These are phyloP conservation scores for Coniferiporia weirii DNA, from an alignment of 1,284 basidiomycete genomes.

Conservation along the genomic window DNA sequence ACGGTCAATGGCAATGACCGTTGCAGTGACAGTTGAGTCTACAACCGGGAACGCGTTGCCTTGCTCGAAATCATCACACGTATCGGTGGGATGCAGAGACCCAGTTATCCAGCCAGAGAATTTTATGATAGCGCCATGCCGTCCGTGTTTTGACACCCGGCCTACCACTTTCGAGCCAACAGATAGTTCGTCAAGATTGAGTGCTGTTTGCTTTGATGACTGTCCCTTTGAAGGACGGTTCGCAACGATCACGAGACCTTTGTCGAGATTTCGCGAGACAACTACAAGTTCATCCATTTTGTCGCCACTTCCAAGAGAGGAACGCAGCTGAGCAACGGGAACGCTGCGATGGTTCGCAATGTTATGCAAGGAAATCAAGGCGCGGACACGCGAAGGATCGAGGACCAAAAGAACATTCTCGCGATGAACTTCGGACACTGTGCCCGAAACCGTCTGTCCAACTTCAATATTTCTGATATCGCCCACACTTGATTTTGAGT, in stretches of 20 bases:
- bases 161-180: conserved; percentile 75
- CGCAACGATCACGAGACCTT: conserved; percentile 83
- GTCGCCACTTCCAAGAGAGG: conserved; percentile 66
- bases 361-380: conserved; percentile 81
- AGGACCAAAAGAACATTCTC: conserved; percentile 77
- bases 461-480: conserved; percentile 74
- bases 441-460: conserved; percentile 69
- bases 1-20: conserved; percentile 64
- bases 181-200: conserved; percentile 62
- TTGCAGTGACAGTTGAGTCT: conserved; percentile 66
- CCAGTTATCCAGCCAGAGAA: conserved; percentile 67
- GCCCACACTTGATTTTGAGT: conserved; percentile 41
- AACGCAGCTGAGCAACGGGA: conserved; percentile 66
- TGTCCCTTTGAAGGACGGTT: conserved; percentile 54
- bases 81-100: conserved; percentile 75
- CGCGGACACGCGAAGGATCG: conserved; percentile 67
- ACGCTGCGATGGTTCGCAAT: conserved; percentile 78
- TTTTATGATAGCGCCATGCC: conserved; percentile 71
- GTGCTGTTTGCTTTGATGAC: conserved; percentile 42
- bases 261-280: conserved; percentile 85
- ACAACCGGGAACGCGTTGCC: conserved; percentile 55
- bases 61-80: conserved; percentile 71
- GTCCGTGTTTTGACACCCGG: conserved; percentile 66
- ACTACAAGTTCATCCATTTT: conserved; percentile 77
- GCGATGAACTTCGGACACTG: conserved; percentile 75